Evolutionary conservation across 208 protist species (phyloP), one percentile per base, ranked within the genome.

Genomic region (Leishmania tarentolae): DNA sequence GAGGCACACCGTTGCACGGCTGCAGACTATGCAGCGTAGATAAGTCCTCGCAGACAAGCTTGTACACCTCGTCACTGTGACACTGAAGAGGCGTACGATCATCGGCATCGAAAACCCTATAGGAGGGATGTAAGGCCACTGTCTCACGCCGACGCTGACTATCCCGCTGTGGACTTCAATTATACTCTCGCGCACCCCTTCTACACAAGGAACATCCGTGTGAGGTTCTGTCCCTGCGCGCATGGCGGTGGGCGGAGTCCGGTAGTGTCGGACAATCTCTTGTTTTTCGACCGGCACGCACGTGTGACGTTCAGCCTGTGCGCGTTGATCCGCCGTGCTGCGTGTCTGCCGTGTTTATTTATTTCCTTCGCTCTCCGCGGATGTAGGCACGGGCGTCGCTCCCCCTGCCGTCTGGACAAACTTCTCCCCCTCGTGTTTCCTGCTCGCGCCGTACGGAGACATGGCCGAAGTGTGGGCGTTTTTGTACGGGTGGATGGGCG

Each of bases 401-500:
- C n/a, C n/a, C 24, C 8, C 11, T 3, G 13, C 15, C 31, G 1
- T 40, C 61, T 11, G 3, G 50, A 40, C 13, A 8, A 9, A 5
- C 31, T 31, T 40, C 61, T 37, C 61, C 31, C 2, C 7, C 5
- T 37, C 13, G n/a, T 4, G 0, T 40, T 19, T 35, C 8, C 40
- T 31, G 31, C 13, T 9, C 31, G 17, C 21, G 21, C 40, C 40
- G 35, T n/a, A 7, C 11, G 24, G 9, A 3, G 61, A 6, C 21
- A 90, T 90, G 87, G 52, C 75, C 21, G 76, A 76, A 4, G 9
- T 86, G 3, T 63, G 35, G 61, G 71, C 80, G 11, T 89, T 96
- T 73, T 7, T 92, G 37, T 91, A 88, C 78, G 92, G 92, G 68
- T 94, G 89, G 87, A 65, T 90, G 15, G 37, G 73, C 50, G 93